Percentiles rank a stretch among this genome's conserved stretches.
Evolutionary conservation across 2,329 filamentous ascomycete species (phyloP).

Genomic region (Pleoardoris graminearum): DNA sequence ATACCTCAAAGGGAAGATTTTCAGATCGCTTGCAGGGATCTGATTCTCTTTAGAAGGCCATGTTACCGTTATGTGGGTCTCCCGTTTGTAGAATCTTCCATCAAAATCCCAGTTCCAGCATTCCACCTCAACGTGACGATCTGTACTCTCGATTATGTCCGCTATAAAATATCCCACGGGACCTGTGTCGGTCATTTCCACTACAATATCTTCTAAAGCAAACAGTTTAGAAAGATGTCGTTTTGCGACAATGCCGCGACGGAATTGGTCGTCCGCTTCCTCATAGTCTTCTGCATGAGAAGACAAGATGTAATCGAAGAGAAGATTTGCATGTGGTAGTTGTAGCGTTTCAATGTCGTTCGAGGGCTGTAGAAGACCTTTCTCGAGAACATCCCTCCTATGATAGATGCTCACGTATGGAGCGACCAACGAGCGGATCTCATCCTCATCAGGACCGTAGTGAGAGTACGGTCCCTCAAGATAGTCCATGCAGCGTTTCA

Average conservation of each 20-base stretch:
- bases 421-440: neutral
- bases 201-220: neutral
- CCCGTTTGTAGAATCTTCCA: slow-evolving; percentile 7
- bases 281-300: neutral
- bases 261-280: neutral
- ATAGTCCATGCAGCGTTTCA: neutral
- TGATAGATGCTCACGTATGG: neutral
- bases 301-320: neutral
- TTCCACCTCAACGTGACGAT: neutral
- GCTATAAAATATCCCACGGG: neutral
- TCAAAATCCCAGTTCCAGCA: slow-evolving; percentile 13
- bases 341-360: neutral
- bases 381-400: neutral
- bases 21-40: neutral
- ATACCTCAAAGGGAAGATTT: slow-evolving; percentile 6
- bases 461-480: neutral
- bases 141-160: neutral
- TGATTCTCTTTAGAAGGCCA: slow-evolving; percentile 4
- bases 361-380: neutral
- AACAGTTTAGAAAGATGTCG: neutral
- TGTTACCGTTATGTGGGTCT: neutral
- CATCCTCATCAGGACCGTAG: neutral
- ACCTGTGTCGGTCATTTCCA: neutral
- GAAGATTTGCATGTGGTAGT: neutral
- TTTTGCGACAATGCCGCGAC: neutral